Base-by-base conservation (phyloP, 345 rosid genomes). In the Physaria fendleri region DNA sequence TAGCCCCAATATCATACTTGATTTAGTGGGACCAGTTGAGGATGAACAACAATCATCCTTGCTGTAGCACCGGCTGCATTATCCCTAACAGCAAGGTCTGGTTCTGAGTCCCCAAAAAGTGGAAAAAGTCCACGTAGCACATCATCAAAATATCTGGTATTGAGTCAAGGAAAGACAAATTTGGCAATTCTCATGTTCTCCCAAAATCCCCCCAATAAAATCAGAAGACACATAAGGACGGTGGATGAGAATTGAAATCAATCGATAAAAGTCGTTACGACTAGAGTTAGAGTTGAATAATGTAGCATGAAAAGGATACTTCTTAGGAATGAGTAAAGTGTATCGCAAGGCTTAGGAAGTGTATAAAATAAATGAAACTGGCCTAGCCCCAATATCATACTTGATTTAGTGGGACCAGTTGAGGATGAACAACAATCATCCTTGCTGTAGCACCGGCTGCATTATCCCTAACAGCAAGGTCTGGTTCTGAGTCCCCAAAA, bases 51-150 rank as follows among this genome's bases (percentile, higher is more conserved):
- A 77, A 94, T 87, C 99, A 94, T 90, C 80, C 97, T 87, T 63
- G 99, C 97, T 44, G 87, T 81, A 13, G 97, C 99, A 79, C 99
- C 99, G 30, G 97, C 96, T 43, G 97, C 97, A 74, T 94, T 94
- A 75, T 94, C 99, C 71, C 95, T 75, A 42, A 94, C 99, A 9
- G 87, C 99, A 76, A 75, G 79, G 76, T 94, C 97, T 35, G 90
- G 90, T 71, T 94, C 99, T 34, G 93, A 75, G 16, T 90, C 97
- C 68, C 97, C 97, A 53, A 94, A 94, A 62, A 90, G 79, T 8
- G 88, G 96, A 72, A 62, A 79, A 34, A 94, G 87, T 42, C 77
- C 83, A 4, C 82, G 84, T 67, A 94, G 59, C 71, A 84, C 76
- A 48, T 90, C 95, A 71, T 76, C 82, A 67, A 82, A 85, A 75